Percentiles rank a stretch among this genome's conserved stretches.
Evolutionary conservation across 169 alveolate genomes (phyloP).

Genomic region (Neospora caninum): DNA sequence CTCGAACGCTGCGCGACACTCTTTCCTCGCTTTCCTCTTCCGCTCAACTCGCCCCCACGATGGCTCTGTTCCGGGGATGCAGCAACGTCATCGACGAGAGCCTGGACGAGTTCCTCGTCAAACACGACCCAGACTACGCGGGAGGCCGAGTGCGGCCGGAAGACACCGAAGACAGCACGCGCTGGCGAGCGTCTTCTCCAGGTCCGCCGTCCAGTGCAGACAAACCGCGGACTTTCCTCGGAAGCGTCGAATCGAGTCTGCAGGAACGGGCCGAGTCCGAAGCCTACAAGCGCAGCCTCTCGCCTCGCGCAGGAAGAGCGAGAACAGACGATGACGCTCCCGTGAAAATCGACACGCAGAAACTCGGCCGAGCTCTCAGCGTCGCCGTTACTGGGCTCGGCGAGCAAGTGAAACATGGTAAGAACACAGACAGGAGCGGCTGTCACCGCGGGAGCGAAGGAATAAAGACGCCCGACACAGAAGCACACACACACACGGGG

Average conservation of each 20-base stretch:
- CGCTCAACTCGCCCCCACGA: neutral
- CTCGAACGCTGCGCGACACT: neutral
- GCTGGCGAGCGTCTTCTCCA: neutral
- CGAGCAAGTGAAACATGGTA: conserved; percentile 53
- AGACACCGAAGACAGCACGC: neutral
- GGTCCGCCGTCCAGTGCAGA: neutral
- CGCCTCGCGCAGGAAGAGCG: neutral
- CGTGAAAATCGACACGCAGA: conserved; percentile 46
- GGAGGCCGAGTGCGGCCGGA: neutral
- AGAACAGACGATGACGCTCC: neutral
- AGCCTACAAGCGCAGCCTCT: neutral
- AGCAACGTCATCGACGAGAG: conserved; percentile 32
- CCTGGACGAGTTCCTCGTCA: conserved; percentile 23
- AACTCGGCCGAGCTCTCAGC: conserved; percentile 43
- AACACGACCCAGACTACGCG: conserved; percentile 27
- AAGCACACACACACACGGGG: neutral
- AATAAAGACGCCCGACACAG: neutral
- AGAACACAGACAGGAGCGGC: neutral
- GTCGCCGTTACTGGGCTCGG: conserved; percentile 59
- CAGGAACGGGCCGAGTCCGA: neutral
- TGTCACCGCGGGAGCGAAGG: too few relatives aligned
- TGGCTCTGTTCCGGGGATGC: conserved; percentile 33
- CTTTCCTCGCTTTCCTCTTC: neutral
- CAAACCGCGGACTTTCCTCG: neutral
- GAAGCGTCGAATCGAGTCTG: neutral